These are phyloP conservation scores for Mycogone perniciosa DNA, from an alignment of 2,329 filamentous ascomycete genomes.

Conservation along the genomic window DNA sequence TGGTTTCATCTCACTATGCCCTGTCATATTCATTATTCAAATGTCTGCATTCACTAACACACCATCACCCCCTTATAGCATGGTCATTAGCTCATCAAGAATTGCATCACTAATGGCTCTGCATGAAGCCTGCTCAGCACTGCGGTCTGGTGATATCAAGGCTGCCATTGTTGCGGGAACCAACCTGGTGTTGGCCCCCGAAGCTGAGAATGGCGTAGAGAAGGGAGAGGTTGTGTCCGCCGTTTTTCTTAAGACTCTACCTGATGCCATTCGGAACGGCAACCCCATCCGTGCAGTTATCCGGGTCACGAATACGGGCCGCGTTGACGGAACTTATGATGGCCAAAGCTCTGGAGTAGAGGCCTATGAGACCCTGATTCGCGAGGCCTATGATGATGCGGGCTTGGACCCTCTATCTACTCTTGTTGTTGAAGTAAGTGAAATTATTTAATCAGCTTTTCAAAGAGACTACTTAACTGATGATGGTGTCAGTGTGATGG, in stretches of 20 bases:
- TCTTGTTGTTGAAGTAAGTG: constrained; percentile 14
- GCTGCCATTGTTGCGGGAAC: constrained; percentile 7
- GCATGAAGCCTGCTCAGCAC: constrained; percentile 7
- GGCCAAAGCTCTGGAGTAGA: background rate
- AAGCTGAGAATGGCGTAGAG: background rate
- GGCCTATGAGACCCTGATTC: constrained; percentile 3
- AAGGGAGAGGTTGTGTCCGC: constrained; percentile 32
- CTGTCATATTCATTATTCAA: background rate
- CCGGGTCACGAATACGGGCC: constrained; percentile 23
- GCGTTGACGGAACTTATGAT: constrained; percentile 23
- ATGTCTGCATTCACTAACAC: background rate
- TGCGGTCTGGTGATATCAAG: constrained; percentile 4
- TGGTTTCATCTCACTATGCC: background rate
- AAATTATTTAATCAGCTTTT: background rate
- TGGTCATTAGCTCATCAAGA: background rate
- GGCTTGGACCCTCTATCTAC: background rate
- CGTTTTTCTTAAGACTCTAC: constrained; percentile 35
- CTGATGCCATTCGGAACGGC: constrained; percentile 34
- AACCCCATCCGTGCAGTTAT: constrained; percentile 32
- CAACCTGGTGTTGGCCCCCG: background rate
- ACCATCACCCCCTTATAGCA: background rate
- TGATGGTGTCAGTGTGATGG: background rate
- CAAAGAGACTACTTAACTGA: too few species aligned
- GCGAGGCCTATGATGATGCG: constrained; percentile 1
- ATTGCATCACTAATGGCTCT: constrained; percentile 7